Base-by-base conservation (phyloP, 495 filamentous ascomycete species). In the Neurospora discreta region DNA sequence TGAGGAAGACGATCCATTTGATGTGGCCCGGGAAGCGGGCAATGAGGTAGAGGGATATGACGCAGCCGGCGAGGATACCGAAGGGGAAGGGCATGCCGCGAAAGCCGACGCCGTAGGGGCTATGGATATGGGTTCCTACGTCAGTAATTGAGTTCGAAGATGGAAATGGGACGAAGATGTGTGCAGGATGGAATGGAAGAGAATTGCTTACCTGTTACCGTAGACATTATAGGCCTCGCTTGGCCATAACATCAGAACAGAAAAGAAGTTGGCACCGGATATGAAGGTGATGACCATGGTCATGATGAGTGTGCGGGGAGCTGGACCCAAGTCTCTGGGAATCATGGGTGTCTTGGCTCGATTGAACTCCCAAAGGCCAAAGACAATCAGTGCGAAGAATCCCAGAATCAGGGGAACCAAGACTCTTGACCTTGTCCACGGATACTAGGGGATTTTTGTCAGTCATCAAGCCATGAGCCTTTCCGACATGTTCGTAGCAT, bases 171-270 rank as follows among this genome's bases (percentile, higher is more conserved):
- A 36, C 33, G 33, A 36, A 36, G 33, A 36, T 36, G 33, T 52
- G 10, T 13, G 44, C 10, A 52, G 20, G 44, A 15, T 1, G 5
- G 15, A n/a, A 44, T 9, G n/a, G 18, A 7, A n/a, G 42, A 9
- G 18, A 10, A 20, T 20, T 23, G 73, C 77, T 69, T 46, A 78
- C 78, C 91, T 87, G 71, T 92, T 89, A 16, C 90, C 90, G 73
- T 91, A 92, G 10, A 92, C 89, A 75, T 92, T 92, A 82, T 89
- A 91, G 1, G 89, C 88, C 79, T 92, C 87, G 0, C 88, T 90
- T 0, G 90, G 90, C 90, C 90, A 92, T 75, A 92, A 89, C 79
- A 92, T 86, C 36, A 92, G 77, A 4, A 92, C 87, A 16, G 89
- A 89, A 81, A 92, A 92, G 85, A 92, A 92, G 77, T 92, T 92